These are phyloP conservation scores for Golovinomyces cichoracearum DNA, from an alignment of 2,329 filamentous ascomycete species.

Conservation along the genomic window DNA sequence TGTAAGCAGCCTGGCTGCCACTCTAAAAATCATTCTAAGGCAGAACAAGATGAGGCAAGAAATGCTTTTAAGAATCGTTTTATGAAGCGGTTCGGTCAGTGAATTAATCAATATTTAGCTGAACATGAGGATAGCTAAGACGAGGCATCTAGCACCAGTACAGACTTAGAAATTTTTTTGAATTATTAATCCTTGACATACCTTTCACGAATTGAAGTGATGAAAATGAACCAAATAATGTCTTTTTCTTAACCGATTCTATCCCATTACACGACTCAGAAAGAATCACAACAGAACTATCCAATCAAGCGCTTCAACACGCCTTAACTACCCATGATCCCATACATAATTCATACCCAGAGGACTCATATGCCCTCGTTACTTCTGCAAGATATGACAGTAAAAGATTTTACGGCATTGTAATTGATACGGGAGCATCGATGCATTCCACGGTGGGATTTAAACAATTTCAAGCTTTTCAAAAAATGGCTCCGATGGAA, in stretches of 20 bases:
- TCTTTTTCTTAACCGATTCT: neutral
- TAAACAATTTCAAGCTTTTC: neutral
- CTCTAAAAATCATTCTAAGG: neutral
- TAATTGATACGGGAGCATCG: slow-evolving; percentile 1
- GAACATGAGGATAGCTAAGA: neutral
- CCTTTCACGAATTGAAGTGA: neutral
- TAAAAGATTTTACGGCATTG: slow-evolving; percentile 1
- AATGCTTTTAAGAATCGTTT: neutral
- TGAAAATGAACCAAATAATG: neutral
- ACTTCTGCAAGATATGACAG: neutral
- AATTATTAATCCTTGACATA: neutral
- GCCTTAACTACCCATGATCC: neutral
- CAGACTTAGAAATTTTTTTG: neutral
- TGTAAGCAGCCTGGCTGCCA: neutral
- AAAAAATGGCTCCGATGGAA: neutral
- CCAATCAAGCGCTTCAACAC: neutral
- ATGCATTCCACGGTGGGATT: slow-evolving; percentile 1
- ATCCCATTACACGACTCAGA: neutral
- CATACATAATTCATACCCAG: neutral
- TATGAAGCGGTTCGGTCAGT: neutral
- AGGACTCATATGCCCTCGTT: neutral
- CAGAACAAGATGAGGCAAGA: neutral
- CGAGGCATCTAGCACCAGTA: neutral
- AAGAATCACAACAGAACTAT: neutral
- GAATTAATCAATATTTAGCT: neutral